These are phyloP conservation scores for Porpolomopsis calyptriformis DNA, from an alignment of 768 basidiomycete species.

Conservation along the genomic window DNA sequence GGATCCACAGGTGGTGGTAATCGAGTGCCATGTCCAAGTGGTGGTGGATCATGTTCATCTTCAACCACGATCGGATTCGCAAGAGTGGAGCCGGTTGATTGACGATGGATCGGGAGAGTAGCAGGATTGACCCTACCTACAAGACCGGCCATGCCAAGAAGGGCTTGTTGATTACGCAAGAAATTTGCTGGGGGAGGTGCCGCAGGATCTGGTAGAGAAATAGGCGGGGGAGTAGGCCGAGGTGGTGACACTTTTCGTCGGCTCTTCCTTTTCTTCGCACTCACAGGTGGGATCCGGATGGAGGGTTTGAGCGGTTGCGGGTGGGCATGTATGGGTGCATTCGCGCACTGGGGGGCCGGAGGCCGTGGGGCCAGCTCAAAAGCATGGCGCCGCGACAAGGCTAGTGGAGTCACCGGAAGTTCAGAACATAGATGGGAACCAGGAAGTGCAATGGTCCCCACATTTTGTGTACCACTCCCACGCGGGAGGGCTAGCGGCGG, in stretches of 20 bases:
- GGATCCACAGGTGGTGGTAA: constrained; percentile 24
- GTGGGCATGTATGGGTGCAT: neutral
- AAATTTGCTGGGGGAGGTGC: constrained; percentile 57
- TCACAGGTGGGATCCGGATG: constrained; percentile 12
- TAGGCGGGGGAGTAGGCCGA: constrained; percentile 42
- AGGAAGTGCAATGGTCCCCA: constrained; percentile 98
- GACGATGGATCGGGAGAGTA: constrained; percentile 31
- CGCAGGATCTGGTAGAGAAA: constrained; percentile 51
- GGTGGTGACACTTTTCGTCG: constrained; percentile 31
- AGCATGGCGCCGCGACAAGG: constrained; percentile 42
- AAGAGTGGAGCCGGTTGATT: constrained; percentile 40
- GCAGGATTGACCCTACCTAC: constrained; percentile 57
- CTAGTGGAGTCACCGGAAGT: constrained; percentile 73
- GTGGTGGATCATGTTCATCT: constrained; percentile 35
- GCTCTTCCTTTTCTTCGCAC: constrained; percentile 16
- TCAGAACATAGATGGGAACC: constrained; percentile 85
- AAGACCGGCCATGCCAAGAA: constrained; percentile 63
- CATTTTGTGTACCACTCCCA: constrained; percentile 53
- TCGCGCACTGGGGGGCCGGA: constrained; percentile 21
- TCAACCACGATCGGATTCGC: constrained; percentile 64
- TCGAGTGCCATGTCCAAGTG: constrained; percentile 16
- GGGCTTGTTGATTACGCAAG: constrained; percentile 59
- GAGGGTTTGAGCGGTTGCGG: neutral
- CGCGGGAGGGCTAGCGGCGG: constrained; percentile 54
- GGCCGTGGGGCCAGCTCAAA: constrained; percentile 26